Evolutionary conservation across 2,329 filamentous ascomycete genomes (phyloP).

Genomic region (Cadophora luteo-olivacea): DNA sequence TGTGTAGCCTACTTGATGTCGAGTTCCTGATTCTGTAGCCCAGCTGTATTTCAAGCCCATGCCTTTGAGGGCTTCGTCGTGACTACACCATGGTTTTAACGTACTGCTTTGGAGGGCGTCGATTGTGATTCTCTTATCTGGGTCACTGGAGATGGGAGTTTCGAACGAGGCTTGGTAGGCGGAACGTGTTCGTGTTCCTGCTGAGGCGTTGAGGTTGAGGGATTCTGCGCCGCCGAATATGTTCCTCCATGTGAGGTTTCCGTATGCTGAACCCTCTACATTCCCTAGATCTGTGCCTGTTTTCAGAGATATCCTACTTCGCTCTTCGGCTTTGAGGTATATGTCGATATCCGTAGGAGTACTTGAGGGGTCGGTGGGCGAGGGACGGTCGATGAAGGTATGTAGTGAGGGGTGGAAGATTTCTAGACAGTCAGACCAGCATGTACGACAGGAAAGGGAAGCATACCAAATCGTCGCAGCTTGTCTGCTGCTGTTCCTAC

Average conservation of each 20-base stretch:
- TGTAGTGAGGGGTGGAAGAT: slow-evolving; percentile 87
- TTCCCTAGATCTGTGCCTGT: slow-evolving; percentile 95
- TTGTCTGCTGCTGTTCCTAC: slow-evolving; percentile 75
- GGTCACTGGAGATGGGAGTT: slow-evolving; percentile 83
- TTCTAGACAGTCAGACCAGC: slow-evolving; percentile 55
- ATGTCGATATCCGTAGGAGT: slow-evolving; percentile 82
- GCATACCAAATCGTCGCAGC: slow-evolving; percentile 78
- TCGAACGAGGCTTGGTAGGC: slow-evolving; percentile 89
- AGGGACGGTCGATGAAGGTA: slow-evolving; percentile 81
- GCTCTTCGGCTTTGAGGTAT: slow-evolving; percentile 78
- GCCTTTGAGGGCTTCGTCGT: slow-evolving; percentile 87
- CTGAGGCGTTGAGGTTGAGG: slow-evolving; percentile 83
- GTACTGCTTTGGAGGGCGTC: slow-evolving; percentile 85
- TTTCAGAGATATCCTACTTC: slow-evolving; percentile 84
- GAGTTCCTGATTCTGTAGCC: slow-evolving; percentile 67
- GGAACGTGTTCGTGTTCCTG: slow-evolving; percentile 89
- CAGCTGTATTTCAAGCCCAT: slow-evolving; percentile 79
- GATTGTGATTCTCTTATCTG: slow-evolving; percentile 78
- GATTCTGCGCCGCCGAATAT: slow-evolving; percentile 94
- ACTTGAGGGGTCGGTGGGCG: slow-evolving; percentile 70
- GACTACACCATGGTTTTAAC: slow-evolving; percentile 90
- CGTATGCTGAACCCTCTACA: slow-evolving; percentile 91
- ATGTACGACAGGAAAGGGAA: background rate
- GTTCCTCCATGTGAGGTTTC: slow-evolving; percentile 86
- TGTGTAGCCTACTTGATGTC: slow-evolving; percentile 81